A percentile compares a stretch with the other conserved stretches of the same genome.
Conservation (phyloP, 441 rosid genomes). For the Populus hybrid region DNA sequence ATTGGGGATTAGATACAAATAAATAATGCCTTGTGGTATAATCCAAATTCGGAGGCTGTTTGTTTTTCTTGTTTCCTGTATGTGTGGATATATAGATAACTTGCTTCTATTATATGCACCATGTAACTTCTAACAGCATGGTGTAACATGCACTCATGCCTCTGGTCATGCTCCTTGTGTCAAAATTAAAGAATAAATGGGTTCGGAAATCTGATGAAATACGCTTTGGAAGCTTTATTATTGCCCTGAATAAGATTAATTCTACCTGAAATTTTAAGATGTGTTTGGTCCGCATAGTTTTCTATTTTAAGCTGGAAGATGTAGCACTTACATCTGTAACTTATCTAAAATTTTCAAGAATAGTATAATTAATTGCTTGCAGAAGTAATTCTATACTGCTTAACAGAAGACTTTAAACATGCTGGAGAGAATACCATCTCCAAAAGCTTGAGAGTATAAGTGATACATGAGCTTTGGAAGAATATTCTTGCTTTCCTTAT, state of each 20-base stretch:
- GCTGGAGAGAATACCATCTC: too few relatives aligned
- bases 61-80: neutral
- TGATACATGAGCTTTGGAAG: too few relatives aligned
- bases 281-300: neutral
- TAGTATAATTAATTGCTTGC: too few relatives aligned
- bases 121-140: neutral
- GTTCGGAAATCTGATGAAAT: neutral
- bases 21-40: neutral
- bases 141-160: neutral
- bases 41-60: slow-evolving; percentile 1
- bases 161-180: neutral
- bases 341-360: neutral
- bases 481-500: too few relatives aligned
- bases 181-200: neutral
- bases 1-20: neutral
- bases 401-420: too few relatives aligned
- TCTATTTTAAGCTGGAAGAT: neutral
- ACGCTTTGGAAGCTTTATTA: neutral
- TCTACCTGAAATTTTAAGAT: neutral
- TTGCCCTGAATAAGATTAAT: neutral
- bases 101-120: neutral
- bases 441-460: too few relatives aligned
- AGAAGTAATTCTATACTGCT: too few relatives aligned
- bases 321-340: neutral
- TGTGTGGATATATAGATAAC: neutral